phyloP scores from a whole-genome alignment of 345 rosid species.

The Camelina laxa region DNA sequence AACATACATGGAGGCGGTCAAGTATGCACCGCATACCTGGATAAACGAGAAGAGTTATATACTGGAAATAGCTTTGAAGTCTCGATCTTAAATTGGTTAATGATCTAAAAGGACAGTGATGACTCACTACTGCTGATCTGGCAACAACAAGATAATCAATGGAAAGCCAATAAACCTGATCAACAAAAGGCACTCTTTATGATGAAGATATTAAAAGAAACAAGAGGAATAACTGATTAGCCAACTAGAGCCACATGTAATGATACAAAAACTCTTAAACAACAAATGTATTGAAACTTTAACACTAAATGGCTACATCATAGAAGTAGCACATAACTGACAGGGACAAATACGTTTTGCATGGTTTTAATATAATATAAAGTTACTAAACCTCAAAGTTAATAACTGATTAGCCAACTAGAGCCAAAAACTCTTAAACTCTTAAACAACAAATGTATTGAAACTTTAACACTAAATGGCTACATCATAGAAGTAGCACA shows the following conservation, averaged over 20 bases:
- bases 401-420: conserved; percentile 18
- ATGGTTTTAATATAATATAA: too few relatives aligned
- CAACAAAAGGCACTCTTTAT: conserved; percentile 32
- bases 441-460: background rate
- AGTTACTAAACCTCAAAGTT: too few relatives aligned
- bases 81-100: conserved; percentile 17
- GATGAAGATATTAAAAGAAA: conserved; percentile 7
- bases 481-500: conserved; percentile 18
- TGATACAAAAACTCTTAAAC: conserved; percentile 19
- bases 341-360: conserved; percentile 4
- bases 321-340: conserved; percentile 14
- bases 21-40: conserved; percentile 83
- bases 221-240: conserved; percentile 22
- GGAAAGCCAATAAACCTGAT: conserved; percentile 91
- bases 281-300: background rate
- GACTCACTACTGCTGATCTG: conserved; percentile 84
- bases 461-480: background rate
- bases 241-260: conserved; percentile 13
- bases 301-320: conserved; percentile 1
- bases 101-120: conserved; percentile 18
- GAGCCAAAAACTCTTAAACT: conserved; percentile 25
- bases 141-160: conserved; percentile 87
- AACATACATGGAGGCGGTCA: conserved; percentile 87
- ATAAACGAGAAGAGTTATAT: conserved; percentile 26
- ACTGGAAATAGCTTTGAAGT: conserved; percentile 22